phyloP scores from a whole-genome alignment of 768 basidiomycete genomes.

The Sistotremastrum niveocremeum region DNA sequence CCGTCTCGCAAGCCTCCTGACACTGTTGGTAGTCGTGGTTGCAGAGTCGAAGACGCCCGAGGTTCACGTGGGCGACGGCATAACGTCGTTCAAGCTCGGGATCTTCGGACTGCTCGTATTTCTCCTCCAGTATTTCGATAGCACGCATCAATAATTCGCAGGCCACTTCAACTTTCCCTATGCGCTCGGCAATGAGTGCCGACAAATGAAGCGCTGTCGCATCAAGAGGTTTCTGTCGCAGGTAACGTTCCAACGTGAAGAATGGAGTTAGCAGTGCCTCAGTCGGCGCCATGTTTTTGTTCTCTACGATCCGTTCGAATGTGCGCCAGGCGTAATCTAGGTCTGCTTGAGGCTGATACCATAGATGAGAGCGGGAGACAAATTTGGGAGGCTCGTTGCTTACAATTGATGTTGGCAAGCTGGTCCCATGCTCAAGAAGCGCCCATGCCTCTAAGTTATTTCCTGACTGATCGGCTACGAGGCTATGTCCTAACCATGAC shows the following conservation, averaged over 20 bases:
- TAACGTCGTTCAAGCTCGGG: constrained; percentile 64
- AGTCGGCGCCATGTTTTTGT: constrained; percentile 9
- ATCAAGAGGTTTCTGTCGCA: constrained; percentile 51
- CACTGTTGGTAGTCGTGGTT: constrained; percentile 44
- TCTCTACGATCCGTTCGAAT: constrained; percentile 27
- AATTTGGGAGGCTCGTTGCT: constrained; percentile 13
- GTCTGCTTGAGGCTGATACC: constrained; percentile 61
- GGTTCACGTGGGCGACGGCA: constrained; percentile 66
- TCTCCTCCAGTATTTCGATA: constrained; percentile 63
- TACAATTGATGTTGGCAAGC: constrained; percentile 45
- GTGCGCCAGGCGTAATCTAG: constrained; percentile 54
- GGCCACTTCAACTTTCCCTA: constrained; percentile 58
- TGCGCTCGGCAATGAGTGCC: constrained; percentile 71
- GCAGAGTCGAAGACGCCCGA: constrained; percentile 65
- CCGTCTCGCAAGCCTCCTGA: constrained; percentile 57
- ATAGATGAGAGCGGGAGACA: neutral
- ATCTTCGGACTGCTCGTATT: constrained; percentile 83
- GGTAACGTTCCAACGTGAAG: constrained; percentile 70
- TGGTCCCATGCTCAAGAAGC: constrained; percentile 61
- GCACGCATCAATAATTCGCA: constrained; percentile 42
- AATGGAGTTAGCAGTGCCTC: constrained; percentile 62
- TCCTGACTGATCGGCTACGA: constrained; percentile 48
- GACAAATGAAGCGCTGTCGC: constrained; percentile 70
- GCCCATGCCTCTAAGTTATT: constrained; percentile 49
- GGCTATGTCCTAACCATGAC: constrained; percentile 85